Base-by-base conservation (phyloP, 768 basidiomycete species). In the Clavulina sp. region DNA sequence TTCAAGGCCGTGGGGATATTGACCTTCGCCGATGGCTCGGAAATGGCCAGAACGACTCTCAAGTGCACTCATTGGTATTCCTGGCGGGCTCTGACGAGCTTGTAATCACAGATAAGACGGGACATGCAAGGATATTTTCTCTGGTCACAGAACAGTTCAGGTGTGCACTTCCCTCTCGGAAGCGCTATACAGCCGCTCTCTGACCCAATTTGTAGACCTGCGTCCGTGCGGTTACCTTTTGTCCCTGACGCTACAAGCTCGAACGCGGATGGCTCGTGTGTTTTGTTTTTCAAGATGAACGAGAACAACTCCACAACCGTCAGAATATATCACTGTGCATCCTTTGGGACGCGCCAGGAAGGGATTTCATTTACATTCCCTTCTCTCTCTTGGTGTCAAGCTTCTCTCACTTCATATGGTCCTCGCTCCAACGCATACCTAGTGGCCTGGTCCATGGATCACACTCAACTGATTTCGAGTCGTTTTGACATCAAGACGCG, bases 401-500 rank as follows among this genome's bases (percentile, higher is more conserved):
- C 36, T 19, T 9, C 36, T 19, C 5, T 74, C 16, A 76, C 76
- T 0, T 77, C 78, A 0, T 52, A 79, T 24, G 63, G 65, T 38
- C 66, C 57, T 41, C 65, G 72, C 40, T 61, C 59, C 4, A 65
- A 63, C 36, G 66, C 72, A 3, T 70, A 77, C 57, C 50, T 75
- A 13, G 29, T 77, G 2, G 56, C 57, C 5, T 60, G 78, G 3
- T 67, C 74, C 51, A 53, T 61, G 4, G 29, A 58, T 3, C 28
- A 59, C 3, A 62, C 58, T 2, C 52, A 56, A 18, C 70, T 69
- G 48, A 58, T 58, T 21, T 80, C 77, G 0, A 32, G 71, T 16
- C 68, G 65, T 0, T 58, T 80, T 40, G 66, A 72, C 31, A 77
- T 80, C 56, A 75, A 73, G 5, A 71, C 70, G 49, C 75, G 73